phyloP scores from a whole-genome alignment of 2,329 filamentous ascomycete genomes.

The Phaeomoniella chlamydospora region DNA sequence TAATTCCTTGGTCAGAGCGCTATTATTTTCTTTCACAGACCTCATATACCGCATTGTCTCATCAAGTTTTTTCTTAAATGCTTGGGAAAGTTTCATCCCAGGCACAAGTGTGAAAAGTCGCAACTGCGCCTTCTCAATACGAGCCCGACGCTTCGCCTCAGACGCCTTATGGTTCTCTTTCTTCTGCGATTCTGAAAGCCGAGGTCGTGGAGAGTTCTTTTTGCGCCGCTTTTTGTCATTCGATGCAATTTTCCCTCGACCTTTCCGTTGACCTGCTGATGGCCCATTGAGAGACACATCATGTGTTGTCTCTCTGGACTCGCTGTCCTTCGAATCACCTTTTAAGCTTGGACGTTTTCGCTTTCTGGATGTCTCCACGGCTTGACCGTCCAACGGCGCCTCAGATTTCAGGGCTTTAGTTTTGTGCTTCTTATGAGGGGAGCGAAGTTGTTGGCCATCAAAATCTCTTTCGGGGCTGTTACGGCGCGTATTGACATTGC shows the following conservation, averaged over 20 bases:
- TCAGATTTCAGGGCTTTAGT: neutral
- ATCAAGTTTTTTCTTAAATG: neutral
- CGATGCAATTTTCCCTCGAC: neutral
- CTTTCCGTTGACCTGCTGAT: neutral
- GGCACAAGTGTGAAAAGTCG: neutral
- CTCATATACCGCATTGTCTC: neutral
- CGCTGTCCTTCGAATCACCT: neutral
- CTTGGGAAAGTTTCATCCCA: neutral
- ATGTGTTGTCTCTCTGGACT: neutral
- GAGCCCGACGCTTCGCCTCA: neutral
- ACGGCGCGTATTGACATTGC: neutral
- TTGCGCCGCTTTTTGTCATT: neutral
- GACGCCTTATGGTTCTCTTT: neutral
- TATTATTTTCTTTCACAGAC: neutral
- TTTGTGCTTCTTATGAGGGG: neutral
- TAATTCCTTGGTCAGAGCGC: neutral
- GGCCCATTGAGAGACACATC: neutral
- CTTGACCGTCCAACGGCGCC: neutral
- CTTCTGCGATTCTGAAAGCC: neutral
- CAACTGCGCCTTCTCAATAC: neutral
- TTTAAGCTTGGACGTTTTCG: neutral
- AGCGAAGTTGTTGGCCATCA: neutral
- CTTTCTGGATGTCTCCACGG: neutral
- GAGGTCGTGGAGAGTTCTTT: neutral
- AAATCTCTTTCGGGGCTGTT: neutral